A percentile compares a stretch with the other conserved stretches of the same genome.
Conservation (phyloP, 2,329 filamentous ascomycete species). For the Coniochaeta prunicola region DNA sequence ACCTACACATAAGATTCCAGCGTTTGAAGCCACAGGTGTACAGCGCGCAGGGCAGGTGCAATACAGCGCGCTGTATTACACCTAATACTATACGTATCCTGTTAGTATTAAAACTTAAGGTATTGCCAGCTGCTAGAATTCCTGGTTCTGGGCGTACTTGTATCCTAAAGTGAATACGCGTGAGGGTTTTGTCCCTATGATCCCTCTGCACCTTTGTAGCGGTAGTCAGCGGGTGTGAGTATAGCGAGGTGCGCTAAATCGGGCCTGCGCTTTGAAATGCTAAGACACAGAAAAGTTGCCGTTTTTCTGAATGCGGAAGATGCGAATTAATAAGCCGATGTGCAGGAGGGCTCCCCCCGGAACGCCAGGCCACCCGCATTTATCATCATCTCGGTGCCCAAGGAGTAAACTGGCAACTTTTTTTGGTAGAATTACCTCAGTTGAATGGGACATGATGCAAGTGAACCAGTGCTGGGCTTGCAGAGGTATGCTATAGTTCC, state of each 20-base stretch:
- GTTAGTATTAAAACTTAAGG: too few species aligned
- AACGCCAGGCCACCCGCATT: neutral
- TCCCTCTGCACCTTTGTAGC: too few species aligned
- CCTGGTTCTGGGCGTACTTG: too few species aligned
- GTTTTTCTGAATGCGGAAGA: neutral
- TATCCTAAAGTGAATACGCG: too few species aligned
- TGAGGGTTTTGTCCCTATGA: too few species aligned
- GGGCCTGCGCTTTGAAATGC: neutral
- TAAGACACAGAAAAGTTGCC: conserved; percentile 2
- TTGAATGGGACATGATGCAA: conserved; percentile 10
- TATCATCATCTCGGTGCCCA: conserved; percentile 1
- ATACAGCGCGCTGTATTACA: too few species aligned
- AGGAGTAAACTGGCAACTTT: conserved; percentile 3
- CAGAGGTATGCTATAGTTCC: conserved; percentile 10
- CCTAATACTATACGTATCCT: too few species aligned
- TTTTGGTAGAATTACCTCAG: neutral
- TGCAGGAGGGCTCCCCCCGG: neutral
- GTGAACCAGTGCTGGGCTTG: conserved; percentile 13
- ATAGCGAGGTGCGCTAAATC: neutral
- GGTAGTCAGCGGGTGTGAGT: neutral
- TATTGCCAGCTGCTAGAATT: too few species aligned
- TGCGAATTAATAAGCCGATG: neutral
- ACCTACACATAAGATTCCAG: too few species aligned
- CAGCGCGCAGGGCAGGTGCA: too few species aligned
- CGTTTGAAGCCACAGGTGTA: too few species aligned